A percentile compares a stretch with the other conserved stretches of the same genome.
Evolutionary conservation across 371 early-diverging fungal genomes (phyloP).

Genomic region (Mortierella sp.): DNA sequence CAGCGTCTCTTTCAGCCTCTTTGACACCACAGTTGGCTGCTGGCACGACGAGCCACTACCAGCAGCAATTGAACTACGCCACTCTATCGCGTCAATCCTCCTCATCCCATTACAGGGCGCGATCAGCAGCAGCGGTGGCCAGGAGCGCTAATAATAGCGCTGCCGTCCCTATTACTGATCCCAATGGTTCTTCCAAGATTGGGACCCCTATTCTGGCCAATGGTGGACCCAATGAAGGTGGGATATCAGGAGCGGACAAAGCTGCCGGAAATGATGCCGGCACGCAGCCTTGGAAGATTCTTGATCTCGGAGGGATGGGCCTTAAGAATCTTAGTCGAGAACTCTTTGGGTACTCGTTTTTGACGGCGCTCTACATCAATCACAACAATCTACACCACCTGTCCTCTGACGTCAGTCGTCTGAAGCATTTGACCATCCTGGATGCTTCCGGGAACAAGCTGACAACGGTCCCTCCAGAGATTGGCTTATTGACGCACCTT

Average conservation of each 20-base stretch:
- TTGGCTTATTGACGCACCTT: conserved; percentile 88
- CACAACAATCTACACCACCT: conserved; percentile 90
- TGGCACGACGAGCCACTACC: conserved; percentile 63
- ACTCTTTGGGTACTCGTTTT: conserved; percentile 83
- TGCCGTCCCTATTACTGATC: conserved; percentile 71
- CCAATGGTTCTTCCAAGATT: conserved; percentile 43
- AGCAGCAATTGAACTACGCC: conserved; percentile 78
- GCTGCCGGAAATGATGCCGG: conserved; percentile 3
- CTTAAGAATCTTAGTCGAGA: conserved; percentile 80
- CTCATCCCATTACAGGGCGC: conserved; percentile 90
- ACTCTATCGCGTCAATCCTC: conserved; percentile 80
- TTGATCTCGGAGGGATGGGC: conserved; percentile 95
- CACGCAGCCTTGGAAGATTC: conserved; percentile 75
- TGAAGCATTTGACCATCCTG: conserved; percentile 74
- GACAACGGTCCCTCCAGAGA: conserved; percentile 86
- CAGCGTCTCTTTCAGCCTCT: conserved; percentile 51
- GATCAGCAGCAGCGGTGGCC: conserved; percentile 75
- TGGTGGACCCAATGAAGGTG: conserved; percentile 52
- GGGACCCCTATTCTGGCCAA: conserved; percentile 61
- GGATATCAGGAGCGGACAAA: conserved; percentile 36
- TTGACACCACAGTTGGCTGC: conserved; percentile 38
- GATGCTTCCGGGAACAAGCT: conserved; percentile 95
- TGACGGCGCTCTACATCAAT: conserved; percentile 92
- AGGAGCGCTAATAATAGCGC: conserved; percentile 57
- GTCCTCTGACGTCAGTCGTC: conserved; percentile 77